Conservation (phyloP, 768 basidiomycete genomes). For the Rhodosporidiobolus odoratus region DNA sequence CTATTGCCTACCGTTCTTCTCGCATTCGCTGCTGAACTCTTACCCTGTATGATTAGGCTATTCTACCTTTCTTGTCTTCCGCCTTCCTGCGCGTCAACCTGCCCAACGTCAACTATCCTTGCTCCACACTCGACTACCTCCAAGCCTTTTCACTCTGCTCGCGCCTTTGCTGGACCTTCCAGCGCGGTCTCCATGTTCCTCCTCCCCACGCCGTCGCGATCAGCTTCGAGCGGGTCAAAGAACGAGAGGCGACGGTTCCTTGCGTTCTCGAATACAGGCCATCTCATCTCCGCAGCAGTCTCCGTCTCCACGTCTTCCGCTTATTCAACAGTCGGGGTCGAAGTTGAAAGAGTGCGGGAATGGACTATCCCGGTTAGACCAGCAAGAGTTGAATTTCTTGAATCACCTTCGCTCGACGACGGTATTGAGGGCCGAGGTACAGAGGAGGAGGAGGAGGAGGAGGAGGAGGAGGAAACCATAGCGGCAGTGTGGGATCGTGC, state of each 20-base stretch:
- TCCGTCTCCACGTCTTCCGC: no score
- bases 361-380: no score
- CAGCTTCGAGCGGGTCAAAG: background rate
- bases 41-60: background rate
- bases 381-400: no score
- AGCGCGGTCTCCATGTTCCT: background rate
- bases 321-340: no score
- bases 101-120: background rate
- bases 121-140: background rate
- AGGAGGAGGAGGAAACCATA: no score
- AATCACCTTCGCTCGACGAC: no score
- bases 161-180: background rate
- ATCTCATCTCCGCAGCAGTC: background rate
- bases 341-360: no score
- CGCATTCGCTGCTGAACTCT: background rate
- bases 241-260: background rate
- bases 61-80: background rate
- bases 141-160: background rate
- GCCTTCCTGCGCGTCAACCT: background rate
- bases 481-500: background rate
- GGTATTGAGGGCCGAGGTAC: no score
- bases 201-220: background rate
- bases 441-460: no score
- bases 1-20: background rate
- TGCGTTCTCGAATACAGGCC: conserved; percentile 18